Percentiles rank a stretch among this genome's conserved stretches.
These are phyloP conservation scores for Microdochium bolleyi DNA, from an alignment of 2,329 filamentous ascomycete genomes.

Conservation along the genomic window DNA sequence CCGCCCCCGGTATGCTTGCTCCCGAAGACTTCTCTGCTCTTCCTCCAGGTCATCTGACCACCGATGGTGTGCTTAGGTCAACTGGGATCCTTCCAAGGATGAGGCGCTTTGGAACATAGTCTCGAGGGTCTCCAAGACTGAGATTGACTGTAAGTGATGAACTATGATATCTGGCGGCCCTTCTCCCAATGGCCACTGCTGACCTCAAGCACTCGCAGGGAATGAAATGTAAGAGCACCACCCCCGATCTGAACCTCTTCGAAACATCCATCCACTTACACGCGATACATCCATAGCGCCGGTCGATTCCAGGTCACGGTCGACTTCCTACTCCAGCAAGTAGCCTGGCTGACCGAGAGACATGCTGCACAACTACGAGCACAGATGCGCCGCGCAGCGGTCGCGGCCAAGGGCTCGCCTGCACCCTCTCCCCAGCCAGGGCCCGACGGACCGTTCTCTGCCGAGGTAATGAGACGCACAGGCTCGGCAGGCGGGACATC, in stretches of 20 bases:
- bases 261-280: slow-evolving; percentile 12
- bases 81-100: slow-evolving; percentile 85
- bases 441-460: slow-evolving; percentile 29
- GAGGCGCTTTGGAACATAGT: slow-evolving; percentile 84
- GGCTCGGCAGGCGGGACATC: slow-evolving; percentile 33
- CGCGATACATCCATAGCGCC: slow-evolving; percentile 40
- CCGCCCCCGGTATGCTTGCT: slow-evolving; percentile 63
- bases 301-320: slow-evolving; percentile 75
- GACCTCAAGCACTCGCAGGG: slow-evolving; percentile 43
- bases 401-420: slow-evolving; percentile 45
- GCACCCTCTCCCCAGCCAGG: slow-evolving; percentile 50
- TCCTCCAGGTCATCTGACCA: slow-evolving; percentile 3
- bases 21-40: background rate
- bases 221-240: slow-evolving; percentile 56
- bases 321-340: slow-evolving; percentile 85
- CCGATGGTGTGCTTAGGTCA: slow-evolving; percentile 45
- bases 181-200: background rate
- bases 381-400: slow-evolving; percentile 73
- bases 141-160: slow-evolving; percentile 82
- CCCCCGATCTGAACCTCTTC: slow-evolving; percentile 3
- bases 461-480: slow-evolving; percentile 42
- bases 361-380: slow-evolving; percentile 85
- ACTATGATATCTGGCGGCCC: background rate
- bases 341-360: slow-evolving; percentile 86
- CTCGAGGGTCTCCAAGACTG: slow-evolving; percentile 70